These are phyloP conservation scores for Rhodotorula sp. DNA, from an alignment of 1,284 basidiomycete genomes.

Conservation along the genomic window DNA sequence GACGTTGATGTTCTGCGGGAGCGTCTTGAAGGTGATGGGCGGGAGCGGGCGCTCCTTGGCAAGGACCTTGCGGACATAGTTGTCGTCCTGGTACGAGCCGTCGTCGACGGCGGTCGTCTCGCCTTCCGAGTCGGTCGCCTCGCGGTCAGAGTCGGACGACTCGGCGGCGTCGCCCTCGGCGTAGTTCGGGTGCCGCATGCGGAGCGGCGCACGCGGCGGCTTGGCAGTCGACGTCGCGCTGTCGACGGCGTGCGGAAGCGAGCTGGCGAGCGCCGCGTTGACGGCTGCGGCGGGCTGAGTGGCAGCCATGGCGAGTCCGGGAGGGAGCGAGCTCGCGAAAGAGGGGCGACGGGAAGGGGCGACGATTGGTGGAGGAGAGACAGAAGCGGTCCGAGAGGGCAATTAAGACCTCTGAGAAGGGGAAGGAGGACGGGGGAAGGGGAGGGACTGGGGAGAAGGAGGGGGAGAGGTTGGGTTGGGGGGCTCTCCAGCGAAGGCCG, in stretches of 20 bases:
- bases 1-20: slow-evolving; percentile 73
- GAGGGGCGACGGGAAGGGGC: not conserved
- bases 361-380: not conserved
- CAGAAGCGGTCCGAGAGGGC: not conserved
- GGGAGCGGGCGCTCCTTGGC: slow-evolving; percentile 71
- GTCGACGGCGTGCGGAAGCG: slow-evolving; percentile 20
- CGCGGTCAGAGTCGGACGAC: slow-evolving; percentile 37
- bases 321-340: not conserved
- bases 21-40: slow-evolving; percentile 70
- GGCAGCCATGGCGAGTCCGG: not conserved
- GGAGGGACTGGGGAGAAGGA: not conserved
- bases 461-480: not conserved
- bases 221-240: slow-evolving; percentile 12
- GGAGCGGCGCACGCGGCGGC: slow-evolving; percentile 19
- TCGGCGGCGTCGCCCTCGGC: slow-evolving; percentile 16
- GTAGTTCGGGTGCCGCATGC: slow-evolving; percentile 31
- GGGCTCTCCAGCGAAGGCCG: not conserved
- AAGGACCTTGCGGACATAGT: slow-evolving; percentile 84
- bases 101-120: slow-evolving; percentile 50
- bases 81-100: slow-evolving; percentile 76
- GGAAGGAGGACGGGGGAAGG: not conserved
- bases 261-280: not conserved
- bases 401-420: not conserved
- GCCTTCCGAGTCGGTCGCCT: slow-evolving; percentile 40
- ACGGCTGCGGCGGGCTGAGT: not conserved